phyloP scores from a whole-genome alignment of 1,139 yeast species.

The Taphrina betulina region DNA sequence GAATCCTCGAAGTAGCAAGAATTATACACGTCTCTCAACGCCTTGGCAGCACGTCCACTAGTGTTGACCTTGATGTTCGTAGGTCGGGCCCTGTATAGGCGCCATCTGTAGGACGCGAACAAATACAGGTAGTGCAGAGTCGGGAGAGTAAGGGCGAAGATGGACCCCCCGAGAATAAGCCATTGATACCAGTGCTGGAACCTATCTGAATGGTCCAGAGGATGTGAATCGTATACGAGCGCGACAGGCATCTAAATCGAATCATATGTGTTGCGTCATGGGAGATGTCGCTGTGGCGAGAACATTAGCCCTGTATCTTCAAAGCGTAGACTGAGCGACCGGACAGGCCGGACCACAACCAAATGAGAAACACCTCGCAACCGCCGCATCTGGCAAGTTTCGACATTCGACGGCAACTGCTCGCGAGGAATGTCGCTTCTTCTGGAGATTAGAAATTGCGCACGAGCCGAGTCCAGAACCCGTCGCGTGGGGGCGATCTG shows the following conservation, averaged over 20 bases:
- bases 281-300: too few species aligned
- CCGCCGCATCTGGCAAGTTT: too few species aligned
- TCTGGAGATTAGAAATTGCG: too few species aligned
- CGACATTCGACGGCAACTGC: too few species aligned
- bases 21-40: background rate
- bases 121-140: background rate
- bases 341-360: too few species aligned
- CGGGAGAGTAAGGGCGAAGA: conserved; percentile 2
- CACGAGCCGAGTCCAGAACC: too few species aligned
- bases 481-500: too few species aligned
- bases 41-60: background rate
- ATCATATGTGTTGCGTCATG: too few species aligned
- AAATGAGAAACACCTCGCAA: too few species aligned
- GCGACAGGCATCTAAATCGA: conserved; percentile 5
- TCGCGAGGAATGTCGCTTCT: too few species aligned
- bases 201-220: background rate
- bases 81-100: conserved; percentile 4
- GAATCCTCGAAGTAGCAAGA: background rate
- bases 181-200: conserved; percentile 19
- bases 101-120: conserved; percentile 4
- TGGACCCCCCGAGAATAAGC: conserved; percentile 4
- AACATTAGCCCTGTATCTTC: too few species aligned
- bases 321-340: too few species aligned
- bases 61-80: conserved; percentile 9
- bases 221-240: conserved; percentile 3